Evolutionary conservation across 2,329 filamentous ascomycete genomes (phyloP), one percentile per base, ranked within the genome.

Genomic region (Herpotrichia juniperi): DNA sequence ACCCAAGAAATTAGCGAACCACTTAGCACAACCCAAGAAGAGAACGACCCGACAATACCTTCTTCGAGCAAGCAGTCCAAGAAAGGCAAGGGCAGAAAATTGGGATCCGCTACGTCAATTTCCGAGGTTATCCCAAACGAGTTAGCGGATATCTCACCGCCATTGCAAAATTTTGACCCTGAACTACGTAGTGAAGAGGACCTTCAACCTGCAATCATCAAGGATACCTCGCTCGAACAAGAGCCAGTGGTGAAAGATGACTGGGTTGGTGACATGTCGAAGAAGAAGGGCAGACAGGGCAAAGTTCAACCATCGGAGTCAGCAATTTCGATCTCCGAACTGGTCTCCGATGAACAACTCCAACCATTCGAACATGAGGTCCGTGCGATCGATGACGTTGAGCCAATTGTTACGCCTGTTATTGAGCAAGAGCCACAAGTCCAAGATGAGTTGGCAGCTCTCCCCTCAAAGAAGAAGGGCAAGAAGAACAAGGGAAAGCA

Each of bases 41-140:
- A 52, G 6, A 51, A 61, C 19, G 54, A 58, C 19, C 24, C 3
- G 31, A 45, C 26, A n/a, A n/a, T 42, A 25, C 42, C 50, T 32
- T 32, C 44, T 14, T 58, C 60, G 1, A 66, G 62, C 51, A 61
- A 63, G 21, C 53, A 56, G 14, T 62, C 66, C 49, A 66, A 65
- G 31, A 65, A 66, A 43, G 49, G 43, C 9, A 66, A 63, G 39
- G 50, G 51, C 26, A 67, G 60, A 31, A 32, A 53, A 40, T 56
- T 55, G 11, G 62, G 40, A 9, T 19, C 51, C 11, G 58, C 49
- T 28, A 61, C 53, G 10, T 58, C 57, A 16, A 26, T 50, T 7
- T 37, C 34, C 28, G 54, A 62, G 31, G 31, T 30, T 5, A 16
- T 34, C 35, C 21, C 4, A 16, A n/a, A 37, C n/a, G 19, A n/a